Percentiles rank a stretch among this genome's conserved stretches.
Conservation (phyloP, 306 rosid genomes). For the Vigna hirtella region DNA sequence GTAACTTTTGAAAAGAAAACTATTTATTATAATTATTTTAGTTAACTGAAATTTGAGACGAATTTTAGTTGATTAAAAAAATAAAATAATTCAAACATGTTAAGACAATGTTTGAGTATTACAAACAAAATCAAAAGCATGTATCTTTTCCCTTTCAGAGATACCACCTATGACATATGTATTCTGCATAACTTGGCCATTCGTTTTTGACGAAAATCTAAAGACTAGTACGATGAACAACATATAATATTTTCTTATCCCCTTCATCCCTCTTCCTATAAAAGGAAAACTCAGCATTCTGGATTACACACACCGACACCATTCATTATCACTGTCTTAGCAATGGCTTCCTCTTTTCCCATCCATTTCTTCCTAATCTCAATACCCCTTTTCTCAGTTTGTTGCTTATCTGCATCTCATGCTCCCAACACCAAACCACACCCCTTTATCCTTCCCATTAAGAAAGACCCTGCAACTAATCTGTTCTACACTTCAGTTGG, state of each 20-base stretch:
- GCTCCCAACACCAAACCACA: slow-evolving; percentile 14
- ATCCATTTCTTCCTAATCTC: slow-evolving; percentile 36
- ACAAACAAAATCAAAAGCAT: no score
- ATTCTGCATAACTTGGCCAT: no score
- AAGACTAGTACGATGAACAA: no score
- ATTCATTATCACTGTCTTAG: neutral
- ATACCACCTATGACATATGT: no score
- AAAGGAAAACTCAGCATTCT: neutral
- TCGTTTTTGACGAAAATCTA: no score
- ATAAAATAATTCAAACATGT: no score
- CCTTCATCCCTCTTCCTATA: neutral
- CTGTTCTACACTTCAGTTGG: slow-evolving; percentile 49
- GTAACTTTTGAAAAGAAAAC: no score
- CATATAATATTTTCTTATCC: no score
- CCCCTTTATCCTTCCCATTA: slow-evolving; percentile 42
- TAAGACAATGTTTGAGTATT: no score
- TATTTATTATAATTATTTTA: no score
- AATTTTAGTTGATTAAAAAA: no score
- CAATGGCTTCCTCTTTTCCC: slow-evolving; percentile 34
- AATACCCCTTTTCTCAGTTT: slow-evolving; percentile 24
- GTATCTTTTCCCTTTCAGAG: no score
- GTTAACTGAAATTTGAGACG: neutral
- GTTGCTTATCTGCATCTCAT: neutral
- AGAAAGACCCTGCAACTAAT: slow-evolving; percentile 51
- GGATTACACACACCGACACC: neutral